phyloP scores from a whole-genome alignment of 495 filamentous ascomycete species.

The Cairneyella variabilis region DNA sequence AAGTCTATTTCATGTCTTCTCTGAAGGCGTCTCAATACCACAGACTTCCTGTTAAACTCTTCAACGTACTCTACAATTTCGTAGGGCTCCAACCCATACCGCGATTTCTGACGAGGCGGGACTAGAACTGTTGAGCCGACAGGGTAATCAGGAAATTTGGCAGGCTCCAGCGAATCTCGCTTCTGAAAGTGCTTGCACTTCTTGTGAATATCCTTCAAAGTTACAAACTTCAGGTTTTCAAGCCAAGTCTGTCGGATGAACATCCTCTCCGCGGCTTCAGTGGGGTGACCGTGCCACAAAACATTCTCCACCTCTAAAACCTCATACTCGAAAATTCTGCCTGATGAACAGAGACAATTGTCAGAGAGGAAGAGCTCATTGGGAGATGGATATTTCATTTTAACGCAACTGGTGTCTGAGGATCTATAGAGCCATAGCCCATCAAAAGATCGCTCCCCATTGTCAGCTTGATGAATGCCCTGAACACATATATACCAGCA shows the following conservation, averaged over 20 bases:
- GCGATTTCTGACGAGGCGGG: slow-evolving; percentile 9
- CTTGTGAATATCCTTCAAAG: slow-evolving; percentile 46
- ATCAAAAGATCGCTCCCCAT: slow-evolving; percentile 42
- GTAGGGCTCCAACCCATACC: slow-evolving; percentile 46
- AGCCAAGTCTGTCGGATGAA: slow-evolving; percentile 63
- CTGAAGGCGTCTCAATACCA: slow-evolving; percentile 42
- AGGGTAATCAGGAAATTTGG: slow-evolving; percentile 24
- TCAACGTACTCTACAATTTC: slow-evolving; percentile 44
- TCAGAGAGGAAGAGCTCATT: slow-evolving; percentile 76
- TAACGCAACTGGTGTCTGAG: slow-evolving; percentile 59
- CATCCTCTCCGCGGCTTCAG: slow-evolving; percentile 39
- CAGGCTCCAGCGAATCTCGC: neutral
- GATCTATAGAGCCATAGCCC: slow-evolving; percentile 71
- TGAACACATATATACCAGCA: slow-evolving; percentile 69
- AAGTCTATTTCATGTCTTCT: slow-evolving; percentile 40
- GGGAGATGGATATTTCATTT: slow-evolving; percentile 58
- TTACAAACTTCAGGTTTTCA: slow-evolving; percentile 48
- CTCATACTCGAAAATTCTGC: slow-evolving; percentile 41
- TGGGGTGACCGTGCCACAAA: slow-evolving; percentile 48
- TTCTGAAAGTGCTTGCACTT: slow-evolving; percentile 29
- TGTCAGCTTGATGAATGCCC: slow-evolving; percentile 33
- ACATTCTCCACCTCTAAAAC: slow-evolving; percentile 51
- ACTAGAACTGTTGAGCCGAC: slow-evolving; percentile 57
- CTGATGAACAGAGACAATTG: slow-evolving; percentile 62
- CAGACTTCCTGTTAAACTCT: slow-evolving; percentile 27